Evolutionary conservation across 129 eudicot species (phyloP).

Genomic region (Sambucus nigra): DNA sequence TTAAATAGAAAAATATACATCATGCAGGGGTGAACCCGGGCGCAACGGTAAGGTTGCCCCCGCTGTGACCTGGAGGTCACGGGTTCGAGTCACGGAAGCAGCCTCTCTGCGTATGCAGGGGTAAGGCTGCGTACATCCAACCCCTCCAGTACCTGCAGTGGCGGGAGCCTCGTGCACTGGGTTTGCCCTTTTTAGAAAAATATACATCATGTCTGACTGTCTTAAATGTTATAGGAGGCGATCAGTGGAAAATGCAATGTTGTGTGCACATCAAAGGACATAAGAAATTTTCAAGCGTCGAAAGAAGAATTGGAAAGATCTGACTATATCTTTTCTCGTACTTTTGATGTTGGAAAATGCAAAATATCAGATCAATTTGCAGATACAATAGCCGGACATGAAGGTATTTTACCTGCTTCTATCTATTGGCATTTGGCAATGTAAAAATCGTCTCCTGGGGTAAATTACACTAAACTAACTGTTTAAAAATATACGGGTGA

Average conservation of each 20-base stretch:
- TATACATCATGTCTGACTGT: no score
- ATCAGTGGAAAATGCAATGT: conserved; percentile 61
- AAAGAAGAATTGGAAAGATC: conserved; percentile 32
- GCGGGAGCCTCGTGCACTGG: no score
- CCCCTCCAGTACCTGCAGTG: no score
- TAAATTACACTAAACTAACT: no score
- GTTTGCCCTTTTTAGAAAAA: background rate
- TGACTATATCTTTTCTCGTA: conserved; percentile 42
- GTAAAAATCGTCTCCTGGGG: background rate
- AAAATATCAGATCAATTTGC: conserved; percentile 40
- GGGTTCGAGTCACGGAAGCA: no score
- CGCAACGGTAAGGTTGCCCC: no score
- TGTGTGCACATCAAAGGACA: conserved; percentile 51
- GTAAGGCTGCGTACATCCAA: no score
- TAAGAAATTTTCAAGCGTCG: conserved; percentile 40
- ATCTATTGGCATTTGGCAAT: background rate
- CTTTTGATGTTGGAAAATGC: conserved; percentile 51
- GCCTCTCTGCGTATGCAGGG: no score
- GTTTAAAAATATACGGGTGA: no score
- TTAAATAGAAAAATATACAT: no score
- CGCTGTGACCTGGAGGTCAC: no score
- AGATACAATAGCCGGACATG: conserved; percentile 35
- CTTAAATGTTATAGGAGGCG: conserved; percentile 37
- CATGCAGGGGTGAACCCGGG: no score
- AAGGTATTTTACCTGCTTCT: conserved; percentile 22